Evolutionary conservation across 768 basidiomycete genomes (phyloP), one percentile per base, ranked within the genome.

Genomic region (Tulasnella sp.): DNA sequence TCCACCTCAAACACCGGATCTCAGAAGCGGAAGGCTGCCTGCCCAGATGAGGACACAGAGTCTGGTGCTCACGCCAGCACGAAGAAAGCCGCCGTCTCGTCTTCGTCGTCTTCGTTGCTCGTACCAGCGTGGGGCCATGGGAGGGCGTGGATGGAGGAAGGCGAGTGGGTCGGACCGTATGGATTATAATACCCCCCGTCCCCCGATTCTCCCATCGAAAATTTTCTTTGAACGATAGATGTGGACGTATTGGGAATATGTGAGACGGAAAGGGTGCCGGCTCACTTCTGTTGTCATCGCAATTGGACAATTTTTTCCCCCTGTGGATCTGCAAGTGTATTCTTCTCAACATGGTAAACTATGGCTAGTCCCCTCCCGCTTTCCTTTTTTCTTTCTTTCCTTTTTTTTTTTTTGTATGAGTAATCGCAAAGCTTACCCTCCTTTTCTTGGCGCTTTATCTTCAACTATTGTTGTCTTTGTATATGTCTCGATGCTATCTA

Each of bases 131-230:
- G 30, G 55, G 24, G 24, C 15, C 34, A 38, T 38, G 34, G 34
- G 15, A 38, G 34, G 48, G 55, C 48, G 34, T 62, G 56, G 55
- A 42, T 62, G 19, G 61, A 62, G 50, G 55, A 62, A 30, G 61
- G 57, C 19, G 55, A 62, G 30, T 62, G 50, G 25, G 61, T 62
- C 11, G 61, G 56, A n/a, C 61, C 61, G 7, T 62, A 62, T 34
- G 61, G 61, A 3, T 50, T 62, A 11, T 59, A 48, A 25, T 12
- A 11, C 11, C 41, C 41, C 11, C 41, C 41, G 10, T 11, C 11
- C 41, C 10, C 41, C 41, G 41, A 11, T 43, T 43, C 11, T 43
- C 41, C n/a, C 11, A 11, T 43, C n/a, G 45, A 48, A 5, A 19
- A 19, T 48, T 48, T 5, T 19, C 19, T 48, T 27, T 5, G n/a